Evolutionary conservation across 768 basidiomycete genomes (phyloP).

Genomic region (Rhodosporidiobolus sp.): DNA sequence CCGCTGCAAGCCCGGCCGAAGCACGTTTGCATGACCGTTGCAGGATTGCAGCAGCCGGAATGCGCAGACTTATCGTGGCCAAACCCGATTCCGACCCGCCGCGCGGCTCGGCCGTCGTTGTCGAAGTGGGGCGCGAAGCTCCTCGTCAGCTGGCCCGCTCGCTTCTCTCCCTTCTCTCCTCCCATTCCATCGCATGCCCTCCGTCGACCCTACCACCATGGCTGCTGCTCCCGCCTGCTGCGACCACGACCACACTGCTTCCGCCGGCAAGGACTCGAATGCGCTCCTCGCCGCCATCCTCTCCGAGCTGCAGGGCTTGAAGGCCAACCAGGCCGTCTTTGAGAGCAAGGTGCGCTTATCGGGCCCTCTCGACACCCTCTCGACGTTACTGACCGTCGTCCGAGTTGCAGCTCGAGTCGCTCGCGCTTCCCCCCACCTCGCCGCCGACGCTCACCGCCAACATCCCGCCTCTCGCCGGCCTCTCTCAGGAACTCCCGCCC

Average conservation of each 20-base stretch:
- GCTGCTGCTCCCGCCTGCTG: neutral
- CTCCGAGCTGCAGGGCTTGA: constrained; percentile 29
- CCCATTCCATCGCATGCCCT: neutral
- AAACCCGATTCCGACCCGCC: too few species aligned
- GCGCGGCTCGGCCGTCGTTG: too few species aligned
- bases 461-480: constrained; percentile 8
- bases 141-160: too few species aligned
- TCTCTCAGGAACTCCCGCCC: neutral
- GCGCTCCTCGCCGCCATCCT: constrained; percentile 39
- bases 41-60: too few species aligned
- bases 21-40: too few species aligned
- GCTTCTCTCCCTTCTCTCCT: too few species aligned
- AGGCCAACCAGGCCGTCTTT: constrained; percentile 25
- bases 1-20: too few species aligned
- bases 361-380: neutral
- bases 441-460: constrained; percentile 1
- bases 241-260: neutral
- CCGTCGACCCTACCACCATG: neutral
- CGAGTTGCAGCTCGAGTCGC: constrained; percentile 21
- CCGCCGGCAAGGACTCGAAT: neutral
- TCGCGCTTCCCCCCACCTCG: constrained; percentile 18
- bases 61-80: too few species aligned
- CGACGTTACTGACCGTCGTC: neutral
- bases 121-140: too few species aligned
- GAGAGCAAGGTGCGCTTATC: constrained; percentile 29